Conservation (phyloP, 1,139 yeast species). For the Debaryomyces fabryi region DNA sequence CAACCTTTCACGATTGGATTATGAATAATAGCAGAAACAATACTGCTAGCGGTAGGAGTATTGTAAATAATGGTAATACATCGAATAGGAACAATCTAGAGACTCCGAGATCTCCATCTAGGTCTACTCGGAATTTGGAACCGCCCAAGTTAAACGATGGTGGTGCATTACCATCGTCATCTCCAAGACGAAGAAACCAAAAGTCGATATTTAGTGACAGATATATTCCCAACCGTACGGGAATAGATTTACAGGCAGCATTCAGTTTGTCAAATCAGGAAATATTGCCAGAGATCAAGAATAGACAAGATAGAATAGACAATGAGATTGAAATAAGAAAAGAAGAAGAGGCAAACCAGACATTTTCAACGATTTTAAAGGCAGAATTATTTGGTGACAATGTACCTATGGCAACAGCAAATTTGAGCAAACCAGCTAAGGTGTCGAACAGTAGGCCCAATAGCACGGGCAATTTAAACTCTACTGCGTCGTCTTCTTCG, state of each 20-base stretch:
- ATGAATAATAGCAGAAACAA: conserved; percentile 3
- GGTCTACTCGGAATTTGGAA: conserved; percentile 39
- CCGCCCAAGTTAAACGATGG: conserved; percentile 36
- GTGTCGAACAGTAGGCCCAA: conserved; percentile 20
- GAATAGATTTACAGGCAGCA: conserved; percentile 87
- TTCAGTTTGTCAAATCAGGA: conserved; percentile 63
- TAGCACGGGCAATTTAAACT: conserved; percentile 24
- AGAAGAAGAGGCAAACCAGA: conserved; percentile 82
- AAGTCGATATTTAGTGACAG: conserved; percentile 71
- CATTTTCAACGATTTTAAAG: conserved; percentile 82
- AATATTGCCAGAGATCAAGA: conserved; percentile 39
- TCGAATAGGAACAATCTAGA: conserved; percentile 23
- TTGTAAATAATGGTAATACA: neutral
- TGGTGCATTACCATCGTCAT: conserved; percentile 28
- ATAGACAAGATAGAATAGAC: conserved; percentile 31
- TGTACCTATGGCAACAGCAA: conserved; percentile 59
- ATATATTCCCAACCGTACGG: conserved; percentile 83
- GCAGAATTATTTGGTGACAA: conserved; percentile 92
- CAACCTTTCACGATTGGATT: neutral
- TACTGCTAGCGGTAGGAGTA: neutral
- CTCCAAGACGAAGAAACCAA: conserved; percentile 44
- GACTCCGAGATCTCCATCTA: conserved; percentile 46
- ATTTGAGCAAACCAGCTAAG: conserved; percentile 20
- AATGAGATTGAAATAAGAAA: conserved; percentile 68
- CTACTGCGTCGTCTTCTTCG: conserved; percentile 10